Base-by-base conservation (phyloP, 768 basidiomycete genomes). In the Postia placenta region DNA sequence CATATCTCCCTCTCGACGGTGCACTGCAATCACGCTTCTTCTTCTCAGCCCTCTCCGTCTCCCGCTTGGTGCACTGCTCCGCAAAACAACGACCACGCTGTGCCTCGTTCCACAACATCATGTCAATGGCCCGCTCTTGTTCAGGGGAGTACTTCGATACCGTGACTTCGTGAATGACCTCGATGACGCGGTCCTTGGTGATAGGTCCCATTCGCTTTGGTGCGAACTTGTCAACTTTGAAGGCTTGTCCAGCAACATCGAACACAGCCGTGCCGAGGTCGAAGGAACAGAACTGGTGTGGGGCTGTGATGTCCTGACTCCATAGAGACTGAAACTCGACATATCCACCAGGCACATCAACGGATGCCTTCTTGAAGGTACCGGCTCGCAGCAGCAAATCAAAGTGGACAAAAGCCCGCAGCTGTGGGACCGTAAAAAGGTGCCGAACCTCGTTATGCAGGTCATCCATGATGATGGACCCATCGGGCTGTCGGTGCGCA, bases 301-400 rank as follows among this genome's bases (percentile, higher is more conserved):
- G 11, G 41, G 23, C 36, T 3, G 39, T 17, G 15, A 2, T 23
- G 41, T 47, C 45, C 27, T 15, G n/a, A 3, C 26, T 9, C 51
- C 51, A 52, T 2, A 47, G 41, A 1, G 15, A 3, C 12, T 23
- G 37, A 25, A 52, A 52, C 11, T 11, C 27, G 11, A 9, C 22
- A 24, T 52, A 52, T 5, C 51, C 51, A 4, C 40, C 45, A 2
- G 45, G 51, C n/a, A 47, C 11, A 5, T 14, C 11, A 19, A 24
- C 19, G 12, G n/a, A 6, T 15, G 33, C 14, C 5, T n/a, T 12
- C 9, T 27, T 40, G 45, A 47, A 42, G 2, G 5, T 11, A 25
- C 45, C 40, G 14, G 11, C 14, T 7, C 51, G 45, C 2, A 47
- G 46, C 22, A 25, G 12, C 15, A 28, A 33, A 36, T 52, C 51